Conservation (phyloP, 352 stramenopile genomes). For the Phytophthora cryptogea region DNA sequence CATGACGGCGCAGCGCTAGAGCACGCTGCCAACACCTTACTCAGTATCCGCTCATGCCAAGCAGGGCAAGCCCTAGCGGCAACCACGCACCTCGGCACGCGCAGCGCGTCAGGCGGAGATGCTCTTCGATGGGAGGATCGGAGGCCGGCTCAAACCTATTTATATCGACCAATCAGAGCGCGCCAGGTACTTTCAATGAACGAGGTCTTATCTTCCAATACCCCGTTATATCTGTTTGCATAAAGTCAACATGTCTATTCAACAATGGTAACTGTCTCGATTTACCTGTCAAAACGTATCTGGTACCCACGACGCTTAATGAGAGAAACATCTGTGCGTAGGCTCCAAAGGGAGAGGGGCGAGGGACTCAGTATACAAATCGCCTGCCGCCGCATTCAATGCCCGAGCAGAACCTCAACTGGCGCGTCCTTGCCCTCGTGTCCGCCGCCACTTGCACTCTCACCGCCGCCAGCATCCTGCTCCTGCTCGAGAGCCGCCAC, state of each 20-base stretch:
- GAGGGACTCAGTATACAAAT: constrained; percentile 11
- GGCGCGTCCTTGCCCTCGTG: constrained; percentile 54
- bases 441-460: constrained; percentile 63
- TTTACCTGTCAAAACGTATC: no score
- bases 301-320: no score
- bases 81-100: not conserved
- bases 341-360: not conserved
- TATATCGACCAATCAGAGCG: not conserved
- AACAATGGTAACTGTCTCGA: no score
- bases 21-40: no score
- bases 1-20: no score
- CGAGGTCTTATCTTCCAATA: no score
- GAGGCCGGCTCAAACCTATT: not conserved
- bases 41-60: no score
- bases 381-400: constrained; percentile 9
- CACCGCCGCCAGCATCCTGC: constrained; percentile 55
- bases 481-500: constrained; percentile 37
- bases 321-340: no score
- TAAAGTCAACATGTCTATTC: no score
- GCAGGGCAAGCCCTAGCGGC: not conserved
- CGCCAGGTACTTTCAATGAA: not conserved
- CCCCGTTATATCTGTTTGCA: no score
- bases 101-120: not conserved
- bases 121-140: constrained; percentile 7
- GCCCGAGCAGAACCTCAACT: constrained; percentile 43